A percentile compares a stretch with the other conserved stretches of the same genome.
These are phyloP conservation scores for Myxozyma kluyveri DNA, from an alignment of 805 yeast species.

Conservation along the genomic window DNA sequence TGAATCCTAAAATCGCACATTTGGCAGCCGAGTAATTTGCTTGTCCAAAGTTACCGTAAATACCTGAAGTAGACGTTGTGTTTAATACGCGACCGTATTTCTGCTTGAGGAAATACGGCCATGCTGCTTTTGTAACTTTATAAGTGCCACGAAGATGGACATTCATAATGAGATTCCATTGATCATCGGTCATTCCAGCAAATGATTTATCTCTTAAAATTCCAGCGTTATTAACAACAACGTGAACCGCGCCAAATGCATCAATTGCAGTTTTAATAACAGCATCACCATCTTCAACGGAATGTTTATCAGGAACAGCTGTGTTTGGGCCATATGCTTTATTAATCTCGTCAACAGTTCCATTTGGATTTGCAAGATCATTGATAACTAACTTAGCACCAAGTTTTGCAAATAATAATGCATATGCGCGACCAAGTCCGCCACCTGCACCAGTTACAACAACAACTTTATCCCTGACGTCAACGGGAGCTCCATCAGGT, in stretches of 20 bases:
- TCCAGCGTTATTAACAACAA: constrained; percentile 91
- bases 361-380: constrained; percentile 72
- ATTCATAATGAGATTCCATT: constrained; percentile 76
- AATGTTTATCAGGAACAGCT: constrained; percentile 81
- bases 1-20: constrained; percentile 79
- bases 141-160: constrained; percentile 83
- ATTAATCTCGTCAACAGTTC: constrained; percentile 71
- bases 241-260: constrained; percentile 78
- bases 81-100: constrained; percentile 79
- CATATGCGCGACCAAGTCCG: constrained; percentile 91
- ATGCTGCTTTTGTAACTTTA: constrained; percentile 79
- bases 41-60: constrained; percentile 97
- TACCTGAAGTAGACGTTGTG: constrained; percentile 93
- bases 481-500: constrained; percentile 50
- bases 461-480: constrained; percentile 79
- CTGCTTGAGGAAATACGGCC: constrained; percentile 84
- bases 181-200: constrained; percentile 74
- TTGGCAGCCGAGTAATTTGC: constrained; percentile 95
- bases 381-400: constrained; percentile 96
- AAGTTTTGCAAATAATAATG: constrained; percentile 75
- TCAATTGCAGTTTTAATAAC: constrained; percentile 75
- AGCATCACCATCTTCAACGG: constrained; percentile 74
- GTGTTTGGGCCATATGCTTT: constrained; percentile 57
- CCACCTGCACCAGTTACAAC: constrained; percentile 93
- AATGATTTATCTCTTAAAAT: constrained; percentile 87